These are phyloP conservation scores for Nakaseomyces delphensis DNA, from an alignment of 1,139 yeast genomes.

Conservation along the genomic window DNA sequence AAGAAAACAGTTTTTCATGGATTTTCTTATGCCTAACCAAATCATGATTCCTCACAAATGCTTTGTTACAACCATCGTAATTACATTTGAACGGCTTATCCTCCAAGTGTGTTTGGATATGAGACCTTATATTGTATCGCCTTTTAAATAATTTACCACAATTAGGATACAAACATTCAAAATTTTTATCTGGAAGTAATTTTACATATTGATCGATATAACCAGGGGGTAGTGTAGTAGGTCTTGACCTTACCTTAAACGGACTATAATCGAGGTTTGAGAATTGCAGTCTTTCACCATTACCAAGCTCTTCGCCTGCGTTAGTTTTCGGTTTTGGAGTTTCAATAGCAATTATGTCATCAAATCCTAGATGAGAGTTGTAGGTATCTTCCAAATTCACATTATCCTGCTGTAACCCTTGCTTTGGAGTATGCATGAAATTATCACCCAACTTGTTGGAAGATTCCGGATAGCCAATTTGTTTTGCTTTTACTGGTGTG, in stretches of 20 bases:
- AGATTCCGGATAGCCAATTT: neutral
- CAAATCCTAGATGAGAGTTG: neutral
- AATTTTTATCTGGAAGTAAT: constrained; percentile 45
- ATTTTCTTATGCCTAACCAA: constrained; percentile 82
- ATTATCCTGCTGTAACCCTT: neutral
- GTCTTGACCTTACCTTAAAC: constrained; percentile 32
- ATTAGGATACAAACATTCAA: constrained; percentile 62
- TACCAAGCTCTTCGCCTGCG: constrained; percentile 4
- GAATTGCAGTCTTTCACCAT: constrained; percentile 2
- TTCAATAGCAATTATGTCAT: neutral
- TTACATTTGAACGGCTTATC: constrained; percentile 79
- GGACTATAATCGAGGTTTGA: constrained; percentile 17
- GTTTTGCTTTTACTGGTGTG: constrained; percentile 22
- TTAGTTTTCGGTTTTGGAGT: constrained; percentile 1
- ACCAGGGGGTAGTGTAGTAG: constrained; percentile 81
- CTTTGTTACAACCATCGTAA: constrained; percentile 51
- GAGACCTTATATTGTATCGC: constrained; percentile 86
- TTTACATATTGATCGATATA: constrained; percentile 78
- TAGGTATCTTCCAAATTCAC: neutral
- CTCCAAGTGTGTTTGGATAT: constrained; percentile 89
- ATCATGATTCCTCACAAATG: constrained; percentile 84
- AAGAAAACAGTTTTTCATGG: constrained; percentile 66
- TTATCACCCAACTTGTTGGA: neutral
- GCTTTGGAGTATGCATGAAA: neutral
- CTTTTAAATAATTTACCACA: constrained; percentile 83